These are phyloP conservation scores for Botrytis byssoidea DNA, from an alignment of 2,329 filamentous ascomycete species.

Conservation along the genomic window DNA sequence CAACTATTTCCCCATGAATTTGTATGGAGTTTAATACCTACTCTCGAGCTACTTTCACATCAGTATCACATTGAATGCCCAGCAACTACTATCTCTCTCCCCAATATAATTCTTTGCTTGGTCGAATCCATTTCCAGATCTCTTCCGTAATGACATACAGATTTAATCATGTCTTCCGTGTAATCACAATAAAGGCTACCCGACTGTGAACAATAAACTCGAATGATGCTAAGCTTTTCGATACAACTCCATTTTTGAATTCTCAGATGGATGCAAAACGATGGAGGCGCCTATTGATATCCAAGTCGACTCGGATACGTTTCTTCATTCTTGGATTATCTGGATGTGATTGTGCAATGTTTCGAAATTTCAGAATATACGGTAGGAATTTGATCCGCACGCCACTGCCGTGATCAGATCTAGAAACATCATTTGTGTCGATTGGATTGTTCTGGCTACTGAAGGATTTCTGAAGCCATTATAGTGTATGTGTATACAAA, in stretches of 20 bases:
- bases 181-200: not conserved
- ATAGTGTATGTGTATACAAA: not conserved
- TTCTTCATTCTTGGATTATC: not conserved
- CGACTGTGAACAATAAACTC: not conserved
- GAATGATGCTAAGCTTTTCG: not conserved
- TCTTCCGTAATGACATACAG: not conserved
- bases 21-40: not conserved
- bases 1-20: not conserved
- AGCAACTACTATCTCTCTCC: not conserved
- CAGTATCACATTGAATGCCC: slow-evolving; percentile 7
- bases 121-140: not conserved
- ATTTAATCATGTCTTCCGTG: not conserved
- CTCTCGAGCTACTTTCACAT: not conserved
- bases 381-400: not conserved
- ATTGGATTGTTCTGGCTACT: not conserved
- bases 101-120: not conserved
- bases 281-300: not conserved
- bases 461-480: not conserved
- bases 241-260: not conserved
- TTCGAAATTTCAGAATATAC: not conserved
- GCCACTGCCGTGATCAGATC: not conserved
- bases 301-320: not conserved
- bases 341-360: not conserved
- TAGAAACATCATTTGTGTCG: not conserved
- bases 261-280: not conserved